phyloP scores from a whole-genome alignment of 192 early-diverging fungal genomes.

The Linnemannia exigua region DNA sequence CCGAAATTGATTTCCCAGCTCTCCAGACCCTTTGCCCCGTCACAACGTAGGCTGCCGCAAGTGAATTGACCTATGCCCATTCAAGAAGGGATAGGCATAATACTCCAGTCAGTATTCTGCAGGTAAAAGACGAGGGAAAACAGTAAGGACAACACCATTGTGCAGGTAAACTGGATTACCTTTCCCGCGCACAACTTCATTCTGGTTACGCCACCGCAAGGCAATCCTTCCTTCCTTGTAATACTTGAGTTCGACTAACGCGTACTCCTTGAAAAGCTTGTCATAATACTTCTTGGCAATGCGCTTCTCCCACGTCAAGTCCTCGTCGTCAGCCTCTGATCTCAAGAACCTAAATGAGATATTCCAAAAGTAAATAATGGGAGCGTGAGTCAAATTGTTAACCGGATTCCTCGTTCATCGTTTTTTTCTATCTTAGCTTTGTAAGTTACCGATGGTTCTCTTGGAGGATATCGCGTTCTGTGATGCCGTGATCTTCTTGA shows the following conservation, averaged over 20 bases:
- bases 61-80: conserved; percentile 72
- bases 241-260: conserved; percentile 76
- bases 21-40: conserved; percentile 59
- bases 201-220: conserved; percentile 76
- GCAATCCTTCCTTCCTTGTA: conserved; percentile 76
- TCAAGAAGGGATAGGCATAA: not conserved
- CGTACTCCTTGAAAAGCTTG: conserved; percentile 89
- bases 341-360: conserved; percentile 69
- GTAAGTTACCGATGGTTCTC: conserved; percentile 73
- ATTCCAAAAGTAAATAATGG: not conserved
- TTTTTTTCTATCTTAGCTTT: not conserved
- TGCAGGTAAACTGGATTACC: conserved; percentile 38
- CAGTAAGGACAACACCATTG: not conserved
- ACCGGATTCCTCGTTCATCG: not conserved
- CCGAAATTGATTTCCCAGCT: conserved; percentile 93
- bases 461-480: conserved; percentile 79
- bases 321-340: conserved; percentile 61
- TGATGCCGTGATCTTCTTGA: conserved; percentile 40
- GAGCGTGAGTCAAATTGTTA: not conserved
- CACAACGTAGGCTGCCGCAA: conserved; percentile 75
- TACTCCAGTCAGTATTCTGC: not conserved
- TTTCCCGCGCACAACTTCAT: conserved; percentile 77
- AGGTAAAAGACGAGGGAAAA: not conserved
- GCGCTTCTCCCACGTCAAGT: conserved; percentile 76
- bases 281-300: conserved; percentile 91